Percentiles rank a stretch among this genome's conserved stretches.
Evolutionary conservation across 257 asterid genomes (phyloP).

Genomic region (Euphrasia confusa): DNA sequence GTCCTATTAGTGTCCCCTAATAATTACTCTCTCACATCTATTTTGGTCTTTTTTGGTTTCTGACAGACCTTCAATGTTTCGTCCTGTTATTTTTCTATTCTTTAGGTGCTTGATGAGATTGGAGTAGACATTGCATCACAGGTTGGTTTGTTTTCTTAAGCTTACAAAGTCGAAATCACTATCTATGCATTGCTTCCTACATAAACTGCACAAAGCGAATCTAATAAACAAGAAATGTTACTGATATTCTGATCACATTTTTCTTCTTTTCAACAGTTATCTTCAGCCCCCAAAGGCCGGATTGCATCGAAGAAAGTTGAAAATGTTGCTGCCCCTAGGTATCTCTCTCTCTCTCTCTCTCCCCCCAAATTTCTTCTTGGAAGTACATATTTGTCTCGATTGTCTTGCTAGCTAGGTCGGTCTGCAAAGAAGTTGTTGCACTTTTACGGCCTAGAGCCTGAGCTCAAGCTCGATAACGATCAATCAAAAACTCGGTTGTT

Average conservation of each 20-base stretch:
- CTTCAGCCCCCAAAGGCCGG: conserved; percentile 95
- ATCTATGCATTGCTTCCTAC: too few species aligned
- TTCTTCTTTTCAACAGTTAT: conserved; percentile 46
- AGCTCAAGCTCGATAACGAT: too few species aligned
- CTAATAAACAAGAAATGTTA: neutral
- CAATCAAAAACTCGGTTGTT: too few species aligned
- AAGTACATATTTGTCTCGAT: too few species aligned
- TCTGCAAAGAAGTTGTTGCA: too few species aligned
- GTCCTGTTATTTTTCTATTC: neutral
- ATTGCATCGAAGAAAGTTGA: conserved; percentile 85
- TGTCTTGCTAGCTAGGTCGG: too few species aligned
- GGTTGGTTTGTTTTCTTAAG: conserved; percentile 39
- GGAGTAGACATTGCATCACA: conserved; percentile 98
- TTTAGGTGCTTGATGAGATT: conserved; percentile 89
- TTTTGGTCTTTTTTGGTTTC: neutral
- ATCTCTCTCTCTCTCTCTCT: conserved; percentile 1
- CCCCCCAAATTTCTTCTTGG: too few species aligned
- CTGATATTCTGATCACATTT: conserved; percentile 18
- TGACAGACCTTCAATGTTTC: conserved; percentile 5
- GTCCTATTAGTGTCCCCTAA: neutral
- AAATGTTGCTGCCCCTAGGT: conserved; percentile 49
- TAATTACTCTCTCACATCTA: neutral
- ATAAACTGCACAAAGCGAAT: neutral
- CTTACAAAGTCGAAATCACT: neutral
- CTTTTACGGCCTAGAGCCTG: too few species aligned